Evolutionary conservation across 2,329 filamentous ascomycete species (phyloP), one percentile per base, ranked within the genome.

Genomic region (Cordyceps militaris): DNA sequence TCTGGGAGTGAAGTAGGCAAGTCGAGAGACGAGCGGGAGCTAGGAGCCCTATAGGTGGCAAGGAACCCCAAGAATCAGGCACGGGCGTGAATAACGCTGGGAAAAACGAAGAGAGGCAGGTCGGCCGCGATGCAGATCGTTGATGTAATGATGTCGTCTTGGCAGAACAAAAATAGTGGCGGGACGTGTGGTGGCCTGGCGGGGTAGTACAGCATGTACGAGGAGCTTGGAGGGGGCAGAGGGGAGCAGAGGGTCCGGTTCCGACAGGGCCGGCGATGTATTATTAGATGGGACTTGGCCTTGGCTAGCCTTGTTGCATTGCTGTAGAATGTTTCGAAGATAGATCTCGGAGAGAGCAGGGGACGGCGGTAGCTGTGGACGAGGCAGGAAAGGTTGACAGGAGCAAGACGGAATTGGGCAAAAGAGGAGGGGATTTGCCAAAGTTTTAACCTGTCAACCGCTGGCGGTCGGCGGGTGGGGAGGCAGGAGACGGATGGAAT

Each of bases 101-200:
- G 9, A 16, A 42, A 23, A 21, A 43, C 3, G 38, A 7, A 30
- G 34, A 23, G 10, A 50, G 38, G n/a, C 30, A 16, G 8, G 42
- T 16, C 19, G 28, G 16, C 13, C 7, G 21, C 30, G 24, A 5
- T 30, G 52, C 42, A 55, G 52, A 55, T 56, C 43, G 53, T 56
- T 56, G 53, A 56, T 56, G 53, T 56, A 56, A 56, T 47, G 32
- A 40, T 56, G 32, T 23, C 30, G 53, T 32, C 44, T 48, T 40
- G 43, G 32, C 53, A 40, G 13, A 56, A 11, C 21, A 32, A 23
- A 48, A 56, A 46, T n/a, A 23, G 16, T 48, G 38, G 23, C 13
- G 24, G 34, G 40, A 55, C 40, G 16, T 44, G 51, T 42, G 50
- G 36, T 26, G 38, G 36, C 32, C 7, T 46, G 51, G 51, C 38